A percentile compares a stretch with the other conserved stretches of the same genome.
Evolutionary conservation across 1,139 yeast genomes (phyloP).

Genomic region (Yamadazyma atlantica): DNA sequence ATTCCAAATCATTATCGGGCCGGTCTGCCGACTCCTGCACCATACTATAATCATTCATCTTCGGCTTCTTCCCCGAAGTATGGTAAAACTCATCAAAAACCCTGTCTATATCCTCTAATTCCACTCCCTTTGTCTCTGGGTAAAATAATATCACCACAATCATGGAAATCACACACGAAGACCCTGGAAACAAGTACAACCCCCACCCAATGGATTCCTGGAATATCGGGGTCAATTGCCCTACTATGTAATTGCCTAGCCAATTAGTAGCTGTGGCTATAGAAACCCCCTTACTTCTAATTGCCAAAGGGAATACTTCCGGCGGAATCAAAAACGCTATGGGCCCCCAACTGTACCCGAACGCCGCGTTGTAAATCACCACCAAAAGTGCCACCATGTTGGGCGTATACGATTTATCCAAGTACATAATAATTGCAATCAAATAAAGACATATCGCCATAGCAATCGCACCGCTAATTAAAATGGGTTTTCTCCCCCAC

Average conservation of each 20-base stretch:
- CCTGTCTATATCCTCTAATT: conserved; percentile 84
- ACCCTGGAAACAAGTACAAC: conserved; percentile 50
- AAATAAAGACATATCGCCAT: conserved; percentile 46
- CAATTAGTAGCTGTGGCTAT: conserved; percentile 56
- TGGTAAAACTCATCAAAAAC: conserved; percentile 61
- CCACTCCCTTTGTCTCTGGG: conserved; percentile 90
- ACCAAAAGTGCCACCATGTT: conserved; percentile 49
- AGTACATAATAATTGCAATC: conserved; percentile 41
- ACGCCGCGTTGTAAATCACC: conserved; percentile 50
- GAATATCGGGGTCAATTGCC: conserved; percentile 52
- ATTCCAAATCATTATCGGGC: conserved; percentile 16
- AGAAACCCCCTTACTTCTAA: conserved; percentile 55
- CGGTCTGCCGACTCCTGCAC: conserved; percentile 9
- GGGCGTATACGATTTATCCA: conserved; percentile 41
- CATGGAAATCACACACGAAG: conserved; percentile 45
- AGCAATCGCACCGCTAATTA: conserved; percentile 47
- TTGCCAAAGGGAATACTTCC: conserved; percentile 53
- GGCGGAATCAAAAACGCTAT: conserved; percentile 56
- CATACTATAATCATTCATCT: conserved; percentile 20
- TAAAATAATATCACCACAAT: conserved; percentile 61
- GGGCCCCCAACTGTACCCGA: conserved; percentile 61
- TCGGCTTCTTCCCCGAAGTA: conserved; percentile 11
- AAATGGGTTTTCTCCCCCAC: conserved; percentile 55
- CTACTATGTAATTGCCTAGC: conserved; percentile 55
- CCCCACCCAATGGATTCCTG: conserved; percentile 50